phyloP scores from a whole-genome alignment of 2,329 filamentous ascomycete species.

The Venturia effusa region DNA sequence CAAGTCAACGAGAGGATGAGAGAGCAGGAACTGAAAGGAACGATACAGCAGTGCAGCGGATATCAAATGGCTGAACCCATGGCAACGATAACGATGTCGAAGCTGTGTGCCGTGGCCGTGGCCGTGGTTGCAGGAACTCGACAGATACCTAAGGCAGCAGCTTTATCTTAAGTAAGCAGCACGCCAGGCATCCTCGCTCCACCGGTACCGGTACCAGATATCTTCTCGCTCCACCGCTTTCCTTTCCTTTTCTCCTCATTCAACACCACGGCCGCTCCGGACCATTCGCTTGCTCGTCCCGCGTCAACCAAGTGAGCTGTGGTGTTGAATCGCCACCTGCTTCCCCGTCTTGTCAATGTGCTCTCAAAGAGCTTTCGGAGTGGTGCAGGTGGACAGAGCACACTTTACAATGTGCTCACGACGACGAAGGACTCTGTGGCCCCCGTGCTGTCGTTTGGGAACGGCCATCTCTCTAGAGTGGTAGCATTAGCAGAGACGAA shows the following conservation, averaged over 20 bases:
- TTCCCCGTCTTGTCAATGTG: background rate
- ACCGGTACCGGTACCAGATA: no score
- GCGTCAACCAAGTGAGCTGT: background rate
- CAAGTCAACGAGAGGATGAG: no score
- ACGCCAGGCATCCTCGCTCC: background rate
- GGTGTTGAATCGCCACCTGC: background rate
- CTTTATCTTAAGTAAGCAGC: no score
- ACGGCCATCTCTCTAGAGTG: background rate
- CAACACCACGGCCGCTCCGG: background rate
- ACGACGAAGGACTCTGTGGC: slow-evolving; percentile 4
- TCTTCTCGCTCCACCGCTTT: background rate
- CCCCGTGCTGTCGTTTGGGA: background rate
- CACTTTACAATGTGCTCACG: background rate
- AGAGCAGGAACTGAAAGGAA: no score
- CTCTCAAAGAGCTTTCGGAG: background rate
- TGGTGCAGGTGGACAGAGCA: background rate
- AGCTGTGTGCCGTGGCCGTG: no score
- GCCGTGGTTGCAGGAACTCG: no score
- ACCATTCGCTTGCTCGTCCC: background rate
- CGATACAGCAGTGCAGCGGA: no score
- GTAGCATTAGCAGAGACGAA: background rate
- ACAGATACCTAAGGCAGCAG: no score
- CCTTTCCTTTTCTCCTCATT: background rate
- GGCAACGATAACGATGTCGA: no score
- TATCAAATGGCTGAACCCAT: no score